A percentile compares a stretch with the other conserved stretches of the same genome.
Evolutionary conservation across 2,329 filamentous ascomycete genomes (phyloP).

Genomic region (Tolypocladium endophyticum): DNA sequence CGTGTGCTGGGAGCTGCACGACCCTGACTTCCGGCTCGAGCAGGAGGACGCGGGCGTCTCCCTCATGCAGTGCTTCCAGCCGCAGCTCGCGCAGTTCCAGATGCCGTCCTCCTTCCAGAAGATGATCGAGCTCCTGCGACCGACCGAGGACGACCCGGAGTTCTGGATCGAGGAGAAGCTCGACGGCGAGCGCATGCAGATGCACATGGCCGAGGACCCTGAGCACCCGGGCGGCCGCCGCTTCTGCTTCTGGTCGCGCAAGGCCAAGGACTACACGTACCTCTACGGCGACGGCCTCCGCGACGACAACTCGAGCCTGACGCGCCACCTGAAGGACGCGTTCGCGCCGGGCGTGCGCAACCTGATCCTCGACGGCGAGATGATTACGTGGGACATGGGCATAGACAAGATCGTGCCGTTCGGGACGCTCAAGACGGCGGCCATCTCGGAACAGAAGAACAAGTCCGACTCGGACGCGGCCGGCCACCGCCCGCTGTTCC

Average conservation of each 20-base stretch:
- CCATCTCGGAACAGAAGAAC: conserved; percentile 62
- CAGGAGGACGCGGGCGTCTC: conserved; percentile 64
- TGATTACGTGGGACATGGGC: conserved; percentile 95
- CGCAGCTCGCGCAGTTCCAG: conserved; percentile 88
- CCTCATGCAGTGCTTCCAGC: conserved; percentile 93
- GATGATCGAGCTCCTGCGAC: conserved; percentile 59
- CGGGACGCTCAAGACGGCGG: conserved; percentile 86
- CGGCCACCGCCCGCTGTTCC: conserved; percentile 58
- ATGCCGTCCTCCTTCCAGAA: conserved; percentile 66
- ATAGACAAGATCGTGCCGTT: conserved; percentile 80
- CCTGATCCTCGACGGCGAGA: conserved; percentile 90
- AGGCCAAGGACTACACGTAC: conserved; percentile 93
- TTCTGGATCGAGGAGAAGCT: conserved; percentile 99
- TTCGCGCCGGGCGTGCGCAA: conserved; percentile 72
- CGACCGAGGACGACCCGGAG: conserved; percentile 57
- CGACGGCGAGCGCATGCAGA: conserved; percentile 92
- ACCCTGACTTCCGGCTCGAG: conserved; percentile 62
- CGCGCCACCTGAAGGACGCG: conserved; percentile 65
- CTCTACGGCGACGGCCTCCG: conserved; percentile 73
- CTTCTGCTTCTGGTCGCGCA: conserved; percentile 90
- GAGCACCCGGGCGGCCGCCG: conserved; percentile 54
- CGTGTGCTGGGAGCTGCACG: conserved; percentile 87
- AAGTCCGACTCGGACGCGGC: conserved; percentile 41
- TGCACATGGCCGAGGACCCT: conserved; percentile 76
- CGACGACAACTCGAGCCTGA: conserved; percentile 67